A percentile compares a stretch with the other conserved stretches of the same genome.
These are phyloP conservation scores for Penicillium occitanis DNA, from an alignment of 2,329 filamentous ascomycete genomes.

Conservation along the genomic window DNA sequence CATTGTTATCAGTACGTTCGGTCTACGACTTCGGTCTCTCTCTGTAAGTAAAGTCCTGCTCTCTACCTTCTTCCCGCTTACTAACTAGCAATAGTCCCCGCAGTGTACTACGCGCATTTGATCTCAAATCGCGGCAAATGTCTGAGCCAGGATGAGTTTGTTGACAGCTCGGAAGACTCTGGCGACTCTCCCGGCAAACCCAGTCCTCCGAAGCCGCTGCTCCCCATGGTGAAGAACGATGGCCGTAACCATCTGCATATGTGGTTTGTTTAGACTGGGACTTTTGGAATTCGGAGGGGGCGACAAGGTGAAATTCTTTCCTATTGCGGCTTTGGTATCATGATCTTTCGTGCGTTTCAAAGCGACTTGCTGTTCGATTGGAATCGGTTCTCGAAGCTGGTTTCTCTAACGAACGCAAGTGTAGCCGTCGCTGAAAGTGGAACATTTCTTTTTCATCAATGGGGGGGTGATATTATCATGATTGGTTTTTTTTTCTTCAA, in stretches of 20 bases:
- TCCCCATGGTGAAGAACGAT: constrained; percentile 6
- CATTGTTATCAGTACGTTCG: constrained; percentile 92
- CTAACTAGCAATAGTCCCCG: constrained; percentile 55
- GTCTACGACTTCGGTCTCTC: constrained; percentile 86
- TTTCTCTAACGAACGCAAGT: constrained; percentile 1
- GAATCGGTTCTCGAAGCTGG: not conserved
- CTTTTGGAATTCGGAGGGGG: not conserved
- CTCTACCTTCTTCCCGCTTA: not conserved
- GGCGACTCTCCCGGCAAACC: not conserved
- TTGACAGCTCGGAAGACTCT: constrained; percentile 28
- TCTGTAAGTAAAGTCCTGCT: constrained; percentile 47
- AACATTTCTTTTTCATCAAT: not conserved
- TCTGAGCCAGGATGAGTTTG: constrained; percentile 11
- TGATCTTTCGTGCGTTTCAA: not conserved
- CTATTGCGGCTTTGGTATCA: not conserved
- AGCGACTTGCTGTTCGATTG: not conserved
- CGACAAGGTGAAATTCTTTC: not conserved
- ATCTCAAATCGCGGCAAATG: constrained; percentile 73
- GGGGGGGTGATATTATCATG: not conserved
- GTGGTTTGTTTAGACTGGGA: constrained; percentile 21
- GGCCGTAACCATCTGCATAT: constrained; percentile 20
- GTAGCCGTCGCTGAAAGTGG: not conserved
- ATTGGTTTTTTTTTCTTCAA: not conserved
- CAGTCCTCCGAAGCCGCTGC: not conserved
- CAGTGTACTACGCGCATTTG: constrained; percentile 94